A percentile compares a stretch with the other conserved stretches of the same genome.
These are phyloP conservation scores for Sugiyamaella xylanicola DNA, from an alignment of 1,139 yeast genomes.

Conservation along the genomic window DNA sequence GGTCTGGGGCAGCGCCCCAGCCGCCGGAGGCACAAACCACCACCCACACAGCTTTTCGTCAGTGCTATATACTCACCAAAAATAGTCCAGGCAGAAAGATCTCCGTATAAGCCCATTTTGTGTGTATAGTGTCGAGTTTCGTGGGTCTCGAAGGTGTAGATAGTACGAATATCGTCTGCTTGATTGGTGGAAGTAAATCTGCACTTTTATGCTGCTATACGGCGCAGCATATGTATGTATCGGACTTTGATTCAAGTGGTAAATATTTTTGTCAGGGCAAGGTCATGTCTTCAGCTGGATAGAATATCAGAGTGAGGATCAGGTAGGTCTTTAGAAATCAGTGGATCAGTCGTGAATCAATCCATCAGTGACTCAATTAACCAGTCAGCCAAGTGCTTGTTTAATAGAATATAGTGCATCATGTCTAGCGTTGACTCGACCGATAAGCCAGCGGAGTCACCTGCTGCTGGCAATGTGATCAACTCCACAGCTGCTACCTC, in stretches of 20 bases:
- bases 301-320: background rate
- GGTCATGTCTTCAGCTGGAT: too few species aligned
- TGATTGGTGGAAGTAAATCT: conserved; percentile 14
- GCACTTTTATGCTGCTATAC: background rate
- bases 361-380: background rate
- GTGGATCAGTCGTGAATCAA: too few species aligned
- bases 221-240: background rate
- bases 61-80: conserved; percentile 31
- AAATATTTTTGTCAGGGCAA: conserved; percentile 6
- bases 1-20: too few species aligned
- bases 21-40: too few species aligned
- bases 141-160: background rate
- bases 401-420: background rate
- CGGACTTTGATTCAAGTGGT: background rate
- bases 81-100: conserved; percentile 42
- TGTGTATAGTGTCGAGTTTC: background rate
- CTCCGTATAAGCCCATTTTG: conserved; percentile 38
- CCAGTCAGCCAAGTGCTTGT: background rate
- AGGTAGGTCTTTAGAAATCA: too few species aligned
- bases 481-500: background rate
- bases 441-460: conserved; percentile 9
- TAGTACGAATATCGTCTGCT: background rate
- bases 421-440: conserved; percentile 7
- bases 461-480: background rate
- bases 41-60: too few species aligned